Evolutionary conservation across 371 early-diverging fungal genomes (phyloP).

Genomic region (Mortierella sp.): DNA sequence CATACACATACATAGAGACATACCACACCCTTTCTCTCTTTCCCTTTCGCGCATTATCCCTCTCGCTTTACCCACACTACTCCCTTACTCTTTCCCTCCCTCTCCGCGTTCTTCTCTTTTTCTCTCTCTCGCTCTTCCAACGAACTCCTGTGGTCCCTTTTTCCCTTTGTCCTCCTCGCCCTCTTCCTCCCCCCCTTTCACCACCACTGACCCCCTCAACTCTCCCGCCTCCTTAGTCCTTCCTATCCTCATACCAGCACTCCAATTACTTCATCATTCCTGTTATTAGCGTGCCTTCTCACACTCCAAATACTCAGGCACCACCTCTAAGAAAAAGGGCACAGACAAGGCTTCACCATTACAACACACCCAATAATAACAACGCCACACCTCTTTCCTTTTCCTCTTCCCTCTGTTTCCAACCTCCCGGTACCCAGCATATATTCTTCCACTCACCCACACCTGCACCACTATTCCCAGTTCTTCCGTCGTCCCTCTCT

Average conservation of each 20-base stretch:
- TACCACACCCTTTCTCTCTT: not conserved
- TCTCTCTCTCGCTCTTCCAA: constrained; percentile 4
- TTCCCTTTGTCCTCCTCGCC: not conserved
- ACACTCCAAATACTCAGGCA: not conserved
- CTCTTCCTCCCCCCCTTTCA: not conserved
- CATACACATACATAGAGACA: not conserved
- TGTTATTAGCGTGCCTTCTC: not conserved
- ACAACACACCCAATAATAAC: not conserved
- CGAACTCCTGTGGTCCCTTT: not conserved
- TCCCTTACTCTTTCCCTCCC: constrained; percentile 14
- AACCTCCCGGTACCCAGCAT: not conserved
- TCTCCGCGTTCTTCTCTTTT: constrained; percentile 10
- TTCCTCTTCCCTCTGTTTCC: not conserved
- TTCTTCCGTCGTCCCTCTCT: not conserved
- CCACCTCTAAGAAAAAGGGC: not conserved
- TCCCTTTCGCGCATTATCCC: not conserved
- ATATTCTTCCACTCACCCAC: not conserved
- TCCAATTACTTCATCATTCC: not conserved
- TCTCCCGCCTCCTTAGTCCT: not conserved
- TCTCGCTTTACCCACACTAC: not conserved
- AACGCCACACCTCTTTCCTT: not conserved
- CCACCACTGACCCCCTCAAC: constrained; percentile 1
- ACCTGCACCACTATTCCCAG: no score
- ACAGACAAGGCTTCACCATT: not conserved
- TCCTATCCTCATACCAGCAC: not conserved